Conservation (phyloP, 768 basidiomycete genomes). For the Rhodotorula graminis region DNA sequence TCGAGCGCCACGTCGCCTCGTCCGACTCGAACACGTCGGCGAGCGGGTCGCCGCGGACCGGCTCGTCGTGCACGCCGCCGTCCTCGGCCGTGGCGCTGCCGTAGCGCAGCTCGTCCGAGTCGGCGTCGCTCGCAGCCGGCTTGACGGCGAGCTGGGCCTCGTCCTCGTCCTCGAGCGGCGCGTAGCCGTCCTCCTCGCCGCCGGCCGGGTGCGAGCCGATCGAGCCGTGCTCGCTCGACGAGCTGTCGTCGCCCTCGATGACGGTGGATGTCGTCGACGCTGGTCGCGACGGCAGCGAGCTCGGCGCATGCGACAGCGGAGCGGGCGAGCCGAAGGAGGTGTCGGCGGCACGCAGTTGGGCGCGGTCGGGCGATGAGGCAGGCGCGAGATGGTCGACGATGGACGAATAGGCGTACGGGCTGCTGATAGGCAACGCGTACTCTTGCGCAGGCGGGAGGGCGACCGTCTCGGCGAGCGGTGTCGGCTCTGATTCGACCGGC, state of each 20-base stretch:
- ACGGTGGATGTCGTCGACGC: conserved; percentile 1
- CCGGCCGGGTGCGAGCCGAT: conserved; percentile 14
- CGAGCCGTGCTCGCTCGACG: conserved; percentile 5
- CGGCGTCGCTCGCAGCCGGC: neutral
- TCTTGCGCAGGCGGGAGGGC: no score
- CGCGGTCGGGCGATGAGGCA: neutral
- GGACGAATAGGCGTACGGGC: conserved; percentile 5
- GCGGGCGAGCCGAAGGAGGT: neutral
- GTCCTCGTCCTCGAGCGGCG: neutral
- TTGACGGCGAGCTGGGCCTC: neutral
- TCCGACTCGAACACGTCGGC: conserved; percentile 40
- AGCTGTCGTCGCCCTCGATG: neutral
- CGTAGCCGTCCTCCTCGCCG: neutral
- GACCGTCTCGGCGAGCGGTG: neutral
- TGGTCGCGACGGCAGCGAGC: neutral
- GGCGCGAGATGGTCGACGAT: conserved; percentile 10
- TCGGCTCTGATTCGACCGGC: neutral
- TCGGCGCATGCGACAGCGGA: neutral
- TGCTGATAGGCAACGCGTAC: neutral
- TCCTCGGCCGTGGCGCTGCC: neutral
- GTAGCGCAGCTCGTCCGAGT: conserved; percentile 4
- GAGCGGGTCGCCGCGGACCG: conserved; percentile 25
- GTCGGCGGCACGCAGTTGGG: neutral
- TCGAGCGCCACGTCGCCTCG: conserved; percentile 34
- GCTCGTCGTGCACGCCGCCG: neutral